Base-by-base conservation (phyloP, 2,329 filamentous ascomycete genomes). In the Xenoacremonium recifei region DNA sequence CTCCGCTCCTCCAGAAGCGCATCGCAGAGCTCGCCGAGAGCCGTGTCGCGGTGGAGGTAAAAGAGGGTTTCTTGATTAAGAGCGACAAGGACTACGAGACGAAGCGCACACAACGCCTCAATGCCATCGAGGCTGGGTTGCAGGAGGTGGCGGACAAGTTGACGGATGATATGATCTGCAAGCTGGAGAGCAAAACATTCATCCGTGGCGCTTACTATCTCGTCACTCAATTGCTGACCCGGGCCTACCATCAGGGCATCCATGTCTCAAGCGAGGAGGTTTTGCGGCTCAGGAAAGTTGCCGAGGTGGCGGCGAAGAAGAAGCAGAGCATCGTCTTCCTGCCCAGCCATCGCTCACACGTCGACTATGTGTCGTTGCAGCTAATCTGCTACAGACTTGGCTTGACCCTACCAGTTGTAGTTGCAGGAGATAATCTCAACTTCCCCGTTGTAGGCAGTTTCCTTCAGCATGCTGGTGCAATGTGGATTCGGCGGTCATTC, bases 101-200 rank as follows among this genome's bases (percentile, higher is more conserved):
- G 21, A 73, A 80, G 62, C 72, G 75, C 42, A 68, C 69, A 4
- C 76, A 76, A 48, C 71, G 79, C 41, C 79, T 75, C 39, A 71
- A 69, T 42, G 81, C 86, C 55, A 80, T 97, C 42, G 83, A 90
- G 59, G 73, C 75, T 27, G 84, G 84, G 44, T 71, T 99, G 34
- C 76, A 82, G 40, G 84, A 96, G 59, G 84, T 96, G 4, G 87
- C 89, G 4, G 89, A 93, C 50, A 84, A 85, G 51, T 84, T 93
- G 78, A 89, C 90, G 18, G 89, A 96, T 60, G 82, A 85, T 49
- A 97, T 99, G 93, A 96, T 99, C 48, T 97, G 92, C 78, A 99
- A 99, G 69, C 92, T 97, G 77, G 93, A 99, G 67, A 95, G 86
- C 73, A 95, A 91, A 62, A 73, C 80, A 3, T 97, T 97, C 60